Evolutionary conservation across 805 yeast species (phyloP), one percentile per base, ranked within the genome.

Genomic region (Maudiozyma bulderi): DNA sequence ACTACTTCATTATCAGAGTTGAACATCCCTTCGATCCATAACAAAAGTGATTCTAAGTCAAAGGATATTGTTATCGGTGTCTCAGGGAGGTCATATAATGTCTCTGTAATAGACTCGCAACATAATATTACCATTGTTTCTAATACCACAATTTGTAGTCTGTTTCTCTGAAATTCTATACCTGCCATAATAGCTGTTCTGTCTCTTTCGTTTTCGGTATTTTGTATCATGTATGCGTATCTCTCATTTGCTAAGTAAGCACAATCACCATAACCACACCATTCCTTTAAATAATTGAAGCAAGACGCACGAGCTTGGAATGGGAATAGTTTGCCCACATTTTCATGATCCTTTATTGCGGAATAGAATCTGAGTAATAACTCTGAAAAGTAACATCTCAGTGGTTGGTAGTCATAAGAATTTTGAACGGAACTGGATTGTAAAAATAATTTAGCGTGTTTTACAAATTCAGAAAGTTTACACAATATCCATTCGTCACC

Each of bases 211-310:
- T 55, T 66, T 2, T 58, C 60, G 15, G 72, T 47, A 70, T 66
- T 70, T 40, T 70, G 70, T 14, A 79, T 72, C 80, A 82, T 82
- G 1, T 66, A 56, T 5, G 69, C 62, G 54, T 88, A 88, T 43
- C 96, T 72, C 40, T 83, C 84, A 32, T 79, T 80, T 2, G 88
- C 77, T 2, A 81, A 59, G 1, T 72, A 60, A 8, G 78, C 74
- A 28, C 80, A 72, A 47, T 78, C 82, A 2, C 98, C 97, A 65
- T 79, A 80, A 0, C 95, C 95, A 64, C 96, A 89, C 99, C 99
- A 93, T 62, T 87, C 95, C 55, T 86, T 90, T 49, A 93, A 70
- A 58, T 78, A 84, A 43, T 81, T 78, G 68, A 88, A 90, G 52
- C 95, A 85, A 2, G 86, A 84, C 32, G 85, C 80, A 47, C 96